Percentiles rank a stretch among this genome's conserved stretches.
Evolutionary conservation across 1,284 basidiomycete species (phyloP).

Genomic region (Bjerkandera adusta): DNA sequence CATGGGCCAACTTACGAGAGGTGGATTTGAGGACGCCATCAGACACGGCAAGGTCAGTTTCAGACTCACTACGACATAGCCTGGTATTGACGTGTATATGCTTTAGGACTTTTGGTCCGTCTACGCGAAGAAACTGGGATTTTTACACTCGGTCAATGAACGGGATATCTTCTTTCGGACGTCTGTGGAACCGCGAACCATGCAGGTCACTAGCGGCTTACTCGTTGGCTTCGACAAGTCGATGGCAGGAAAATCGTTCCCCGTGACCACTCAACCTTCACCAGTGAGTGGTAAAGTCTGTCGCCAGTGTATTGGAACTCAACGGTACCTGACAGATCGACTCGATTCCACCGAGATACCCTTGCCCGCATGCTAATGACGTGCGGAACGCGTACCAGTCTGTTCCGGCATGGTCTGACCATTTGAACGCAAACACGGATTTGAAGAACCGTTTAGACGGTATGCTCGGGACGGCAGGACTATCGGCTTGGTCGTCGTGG

Average conservation of each 20-base stretch:
- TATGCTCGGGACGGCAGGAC: conserved; percentile 43
- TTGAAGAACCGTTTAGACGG: conserved; percentile 41
- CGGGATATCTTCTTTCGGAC: conserved; percentile 44
- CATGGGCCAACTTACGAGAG: conserved; percentile 48
- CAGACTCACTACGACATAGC: no score
- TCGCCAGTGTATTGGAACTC: neutral
- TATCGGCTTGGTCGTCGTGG: conserved; percentile 46
- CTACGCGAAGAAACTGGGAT: conserved; percentile 40
- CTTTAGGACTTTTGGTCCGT: conserved; percentile 50
- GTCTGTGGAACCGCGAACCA: conserved; percentile 45
- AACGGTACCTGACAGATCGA: conserved; percentile 42
- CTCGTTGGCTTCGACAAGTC: conserved; percentile 48
- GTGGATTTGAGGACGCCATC: conserved; percentile 45
- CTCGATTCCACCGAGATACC: conserved; percentile 47
- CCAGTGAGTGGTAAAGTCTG: conserved; percentile 31
- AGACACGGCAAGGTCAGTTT: conserved; percentile 43
- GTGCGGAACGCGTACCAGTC: conserved; percentile 45
- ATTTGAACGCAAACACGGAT: conserved; percentile 39
- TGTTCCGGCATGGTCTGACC: conserved; percentile 48
- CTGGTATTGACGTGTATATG: neutral
- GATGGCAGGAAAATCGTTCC: conserved; percentile 35
- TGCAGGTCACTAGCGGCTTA: conserved; percentile 49
- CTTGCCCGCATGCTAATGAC: conserved; percentile 43
- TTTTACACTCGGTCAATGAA: conserved; percentile 39
- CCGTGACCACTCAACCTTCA: conserved; percentile 41